A percentile compares a stretch with the other conserved stretches of the same genome.
Conservation (phyloP, 768 basidiomycete species). For the Termitomyces heimii region DNA sequence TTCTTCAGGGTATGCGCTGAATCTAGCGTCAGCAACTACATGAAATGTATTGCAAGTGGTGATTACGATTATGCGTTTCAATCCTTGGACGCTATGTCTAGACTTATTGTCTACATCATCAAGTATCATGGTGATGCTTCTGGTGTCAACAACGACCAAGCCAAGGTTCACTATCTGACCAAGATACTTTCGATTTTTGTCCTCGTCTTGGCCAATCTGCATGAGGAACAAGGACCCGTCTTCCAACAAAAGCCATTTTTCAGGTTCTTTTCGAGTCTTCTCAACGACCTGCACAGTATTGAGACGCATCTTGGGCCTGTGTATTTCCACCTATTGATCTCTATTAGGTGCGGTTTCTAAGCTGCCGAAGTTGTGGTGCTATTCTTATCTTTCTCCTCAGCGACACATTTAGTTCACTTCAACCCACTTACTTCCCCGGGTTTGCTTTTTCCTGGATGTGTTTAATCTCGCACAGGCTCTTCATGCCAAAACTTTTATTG, state of each 20-base stretch:
- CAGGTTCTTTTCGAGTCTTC: constrained; percentile 93
- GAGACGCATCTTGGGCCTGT: constrained; percentile 82
- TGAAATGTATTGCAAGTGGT: constrained; percentile 65
- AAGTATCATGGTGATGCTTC: constrained; percentile 98
- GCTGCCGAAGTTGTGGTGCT: neutral
- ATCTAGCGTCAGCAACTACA: constrained; percentile 85
- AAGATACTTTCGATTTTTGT: constrained; percentile 98
- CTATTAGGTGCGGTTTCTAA: constrained; percentile 62
- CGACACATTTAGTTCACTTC: constrained; percentile 92
- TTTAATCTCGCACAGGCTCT: constrained; percentile 89
- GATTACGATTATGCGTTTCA: constrained; percentile 81
- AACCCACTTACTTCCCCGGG: constrained; percentile 94
- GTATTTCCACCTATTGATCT: constrained; percentile 84
- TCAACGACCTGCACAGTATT: constrained; percentile 86
- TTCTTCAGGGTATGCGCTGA: constrained; percentile 99
- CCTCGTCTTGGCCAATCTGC: constrained; percentile 88
- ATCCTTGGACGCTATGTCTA: constrained; percentile 91
- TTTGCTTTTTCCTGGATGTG: constrained; percentile 99
- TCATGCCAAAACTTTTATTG: constrained; percentile 93
- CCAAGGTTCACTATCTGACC: constrained; percentile 93
- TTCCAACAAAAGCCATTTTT: constrained; percentile 99
- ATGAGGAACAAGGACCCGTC: constrained; percentile 85
- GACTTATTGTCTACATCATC: constrained; percentile 95
- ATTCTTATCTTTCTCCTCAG: constrained; percentile 32
- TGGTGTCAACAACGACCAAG: constrained; percentile 88